Evolutionary conservation across 2,329 filamentous ascomycete genomes (phyloP).

Genomic region (Talaromyces atroroseus): DNA sequence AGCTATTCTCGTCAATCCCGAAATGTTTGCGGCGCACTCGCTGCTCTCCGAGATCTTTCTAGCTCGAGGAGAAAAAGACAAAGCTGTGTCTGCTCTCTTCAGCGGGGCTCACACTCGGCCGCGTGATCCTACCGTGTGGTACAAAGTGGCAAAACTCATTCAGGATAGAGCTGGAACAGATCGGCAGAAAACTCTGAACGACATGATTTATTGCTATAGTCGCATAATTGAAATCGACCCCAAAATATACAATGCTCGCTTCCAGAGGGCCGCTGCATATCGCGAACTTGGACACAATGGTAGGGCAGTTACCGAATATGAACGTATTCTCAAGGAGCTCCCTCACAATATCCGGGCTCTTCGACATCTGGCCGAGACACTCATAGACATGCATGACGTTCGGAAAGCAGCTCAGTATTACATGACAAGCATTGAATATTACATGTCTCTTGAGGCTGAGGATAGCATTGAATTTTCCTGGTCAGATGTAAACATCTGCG

Average conservation of each 20-base stretch:
- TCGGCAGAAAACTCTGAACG: constrained; percentile 37
- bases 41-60: constrained; percentile 56
- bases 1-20: constrained; percentile 54
- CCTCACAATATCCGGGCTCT: constrained; percentile 52
- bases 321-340: constrained; percentile 49
- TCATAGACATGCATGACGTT: constrained; percentile 48
- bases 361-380: constrained; percentile 53
- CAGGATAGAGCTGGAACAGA: constrained; percentile 45
- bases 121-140: constrained; percentile 53
- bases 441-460: constrained; percentile 39
- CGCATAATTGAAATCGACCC: constrained; percentile 51
- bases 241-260: constrained; percentile 49
- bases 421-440: constrained; percentile 48
- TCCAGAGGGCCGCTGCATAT: constrained; percentile 52
- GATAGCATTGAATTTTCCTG: constrained; percentile 54
- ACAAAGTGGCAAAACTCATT: constrained; percentile 52
- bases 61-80: constrained; percentile 51
- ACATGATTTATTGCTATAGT: constrained; percentile 50
- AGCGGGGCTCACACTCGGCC: constrained; percentile 54
- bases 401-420: constrained; percentile 47
- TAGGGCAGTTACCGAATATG: constrained; percentile 47
- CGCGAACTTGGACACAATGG: constrained; percentile 45
- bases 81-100: constrained; percentile 52
- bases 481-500: constrained; percentile 80
- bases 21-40: constrained; percentile 58